Base-by-base conservation (phyloP, 768 basidiomycete species). In the Tylopilus sp. region DNA sequence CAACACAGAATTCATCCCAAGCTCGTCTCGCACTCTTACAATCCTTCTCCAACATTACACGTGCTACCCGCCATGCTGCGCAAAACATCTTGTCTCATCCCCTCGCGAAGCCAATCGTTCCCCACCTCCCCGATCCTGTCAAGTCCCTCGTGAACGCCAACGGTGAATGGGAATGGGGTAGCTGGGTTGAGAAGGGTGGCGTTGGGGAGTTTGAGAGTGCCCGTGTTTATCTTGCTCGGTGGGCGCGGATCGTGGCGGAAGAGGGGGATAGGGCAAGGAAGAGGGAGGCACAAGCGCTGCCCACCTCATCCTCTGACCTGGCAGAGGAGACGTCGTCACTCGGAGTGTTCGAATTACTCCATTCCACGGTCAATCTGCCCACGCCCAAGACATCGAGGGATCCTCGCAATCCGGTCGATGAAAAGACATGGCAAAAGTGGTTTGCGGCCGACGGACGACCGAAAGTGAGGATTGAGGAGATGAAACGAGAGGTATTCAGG, bases 151-250 rank as follows among this genome's bases (percentile, higher is more conserved):
- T 97, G 2, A 89, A 85, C 62, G 95, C 84, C 0, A 86, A 85
- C 46, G 94, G 94, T 17, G 95, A 95, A 65, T 83, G 85, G 72
- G 89, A 95, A 60, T 95, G 93, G 87, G 85, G 89, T 4, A 90
- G 89, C 57, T 92, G 91, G 91, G 89, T 91, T 0, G 91, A 94
- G 68, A 89, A 89, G 64, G 86, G 91, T 30, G 89, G 93, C 0
- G 90, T 97, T 3, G 93, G 92, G 6, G 94, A 97, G 66, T 98
- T 95, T 66, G 97, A 98, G 71, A 90, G 90, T 53, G 97, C 97
- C 1, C 78, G 95, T 5, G 91, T 98, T 7, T 98, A 98, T 67
- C 81, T 99, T 9, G 97, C 97, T 10, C 78, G 91, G 28, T 99
- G 97, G 97, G 97, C 97, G 4, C 79, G 95, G 44, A 88, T 93